These are phyloP conservation scores for Noccaea bulbosa DNA, from an alignment of 345 rosid genomes.

Conservation along the genomic window DNA sequence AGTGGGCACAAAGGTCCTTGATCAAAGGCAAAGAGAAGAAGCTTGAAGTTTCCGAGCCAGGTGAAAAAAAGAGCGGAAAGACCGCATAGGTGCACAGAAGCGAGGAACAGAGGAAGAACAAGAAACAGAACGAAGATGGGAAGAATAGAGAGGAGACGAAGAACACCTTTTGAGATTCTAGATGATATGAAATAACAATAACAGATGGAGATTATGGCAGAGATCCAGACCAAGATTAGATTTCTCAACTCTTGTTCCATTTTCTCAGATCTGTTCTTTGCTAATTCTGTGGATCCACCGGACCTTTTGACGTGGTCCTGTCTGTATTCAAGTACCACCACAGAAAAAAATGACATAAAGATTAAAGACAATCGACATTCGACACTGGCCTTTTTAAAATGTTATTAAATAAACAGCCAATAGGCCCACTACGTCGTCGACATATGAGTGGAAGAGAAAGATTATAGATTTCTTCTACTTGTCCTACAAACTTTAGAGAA, in stretches of 20 bases:
- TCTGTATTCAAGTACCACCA: conserved; percentile 3
- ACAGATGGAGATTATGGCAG: conserved; percentile 44
- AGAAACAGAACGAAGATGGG: conserved; percentile 54
- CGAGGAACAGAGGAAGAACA: conserved; percentile 55
- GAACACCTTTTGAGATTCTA: conserved; percentile 47
- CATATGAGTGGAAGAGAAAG: not conserved
- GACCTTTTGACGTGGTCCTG: conserved; percentile 1
- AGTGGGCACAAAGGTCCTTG: conserved; percentile 63
- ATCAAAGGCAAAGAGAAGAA: conserved; percentile 67
- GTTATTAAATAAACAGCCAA: conserved; percentile 7
- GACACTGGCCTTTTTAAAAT: not conserved
- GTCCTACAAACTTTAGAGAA: conserved; percentile 15
- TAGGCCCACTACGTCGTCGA: conserved; percentile 15
- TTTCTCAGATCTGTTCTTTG: conserved; percentile 30
- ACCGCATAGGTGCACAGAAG: conserved; percentile 43
- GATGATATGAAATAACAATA: conserved; percentile 58
- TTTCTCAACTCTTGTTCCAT: conserved; percentile 42
- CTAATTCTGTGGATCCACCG: conserved; percentile 6
- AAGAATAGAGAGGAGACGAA: conserved; percentile 57
- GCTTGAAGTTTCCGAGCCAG: conserved; percentile 70
- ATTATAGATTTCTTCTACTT: conserved; percentile 17
- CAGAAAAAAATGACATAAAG: not conserved
- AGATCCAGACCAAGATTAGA: conserved; percentile 56
- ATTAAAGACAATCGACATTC: not conserved
- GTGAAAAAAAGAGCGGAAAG: conserved; percentile 51